Evolutionary conservation across 306 rosid genomes (phyloP), one percentile per base, ranked within the genome.

Genomic region (Rosa chinensis): DNA sequence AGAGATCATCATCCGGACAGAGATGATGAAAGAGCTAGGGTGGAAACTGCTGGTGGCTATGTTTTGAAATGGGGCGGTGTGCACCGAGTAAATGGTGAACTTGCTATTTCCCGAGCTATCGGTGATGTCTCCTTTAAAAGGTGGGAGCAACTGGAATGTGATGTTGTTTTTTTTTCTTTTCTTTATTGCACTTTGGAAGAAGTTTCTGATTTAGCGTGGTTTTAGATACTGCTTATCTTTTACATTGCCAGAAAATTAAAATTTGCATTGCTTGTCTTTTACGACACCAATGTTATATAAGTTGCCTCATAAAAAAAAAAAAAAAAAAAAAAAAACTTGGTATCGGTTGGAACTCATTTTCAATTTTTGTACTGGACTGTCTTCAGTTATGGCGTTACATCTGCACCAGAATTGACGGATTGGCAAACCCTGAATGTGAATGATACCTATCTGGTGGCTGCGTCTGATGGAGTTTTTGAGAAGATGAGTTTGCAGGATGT

Each of bases 401-500:
- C 99, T 76, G 88, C 85, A 56, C 99, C 99, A 18, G 99, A 94
- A 77, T 92, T 92, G 86, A 91, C 97, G 77, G 99, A 94, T 81
- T 94, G 99, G 97, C 91, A 77, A 78, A 86, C 92, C 79, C 88
- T 94, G 85, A 86, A 91, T 23, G 81, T 82, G 49, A 94, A 94
- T 77, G 99, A 94, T 89, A 94, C 97, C 86, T 91, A 87, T 87
- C 89, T 94, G 87, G 97, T 94, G 84, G 97, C 88, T 79, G 92
- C 97, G 80, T 92, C 97, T 77, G 99, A 94, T 86, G 99, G 99
- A 45, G 82, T 92, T 81, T 91, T 94, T 86, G 97, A 94, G 97
- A 94, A 92, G 83, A 74, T 87, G 88, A 85, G 92, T 75, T 21
- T 84, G 83, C 95, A 92, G 80, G 97, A 94, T 45, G 99, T 94